Base-by-base conservation (phyloP, 176 grass and related monocot genomes). In the Lolium perenne region DNA sequence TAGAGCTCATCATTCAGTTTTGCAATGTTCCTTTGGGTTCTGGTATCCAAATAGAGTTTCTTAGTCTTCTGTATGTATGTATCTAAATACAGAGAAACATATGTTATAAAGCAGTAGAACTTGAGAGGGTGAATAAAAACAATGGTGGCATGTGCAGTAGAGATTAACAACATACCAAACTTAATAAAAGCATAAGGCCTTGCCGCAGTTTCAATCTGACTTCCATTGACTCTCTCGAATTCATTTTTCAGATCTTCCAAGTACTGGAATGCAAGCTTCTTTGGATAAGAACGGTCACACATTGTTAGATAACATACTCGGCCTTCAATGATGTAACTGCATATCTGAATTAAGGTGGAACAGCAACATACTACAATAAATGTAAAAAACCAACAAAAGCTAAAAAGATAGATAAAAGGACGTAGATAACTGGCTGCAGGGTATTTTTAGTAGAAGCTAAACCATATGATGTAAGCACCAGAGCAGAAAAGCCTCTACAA, bases 61-160 rank as follows among this genome's bases (percentile, higher is more conserved):
- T 90, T 98, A 53, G 95, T 98, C 91, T 98, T 98, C 91, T 98
- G 95, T 84, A 98, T 98, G 79, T 95, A 98, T 56, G 95, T 95
- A 86, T 98, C 95, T 98, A 79, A 51, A 70, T 47, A 87, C 3
- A 85, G 60, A 84, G 8, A 76, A 18, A 74, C 49, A 79, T 40
- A 84, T n/a, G 29, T 61, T 81, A 61, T 88, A 9, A 88, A 77
- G n/a, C 26, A 59, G 50, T 32, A 70, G 50, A 76, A 55, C 14
- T 80, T 35, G 4, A 84, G 61, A 66, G 22, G 15, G 76, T 45
- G 23, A 73, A 40, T 50, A 20, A 83, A 74, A 73, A 48, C 61
- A 82, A 86, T 68, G 25, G 20, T 55, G 25, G 10, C 22, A 86
- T 32, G 17, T 55, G 35, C 78, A 83, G 23, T 83, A 65, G 7